Base-by-base conservation (phyloP, 2,329 filamentous ascomycete genomes). In the Ceratocystis harringtonii region DNA sequence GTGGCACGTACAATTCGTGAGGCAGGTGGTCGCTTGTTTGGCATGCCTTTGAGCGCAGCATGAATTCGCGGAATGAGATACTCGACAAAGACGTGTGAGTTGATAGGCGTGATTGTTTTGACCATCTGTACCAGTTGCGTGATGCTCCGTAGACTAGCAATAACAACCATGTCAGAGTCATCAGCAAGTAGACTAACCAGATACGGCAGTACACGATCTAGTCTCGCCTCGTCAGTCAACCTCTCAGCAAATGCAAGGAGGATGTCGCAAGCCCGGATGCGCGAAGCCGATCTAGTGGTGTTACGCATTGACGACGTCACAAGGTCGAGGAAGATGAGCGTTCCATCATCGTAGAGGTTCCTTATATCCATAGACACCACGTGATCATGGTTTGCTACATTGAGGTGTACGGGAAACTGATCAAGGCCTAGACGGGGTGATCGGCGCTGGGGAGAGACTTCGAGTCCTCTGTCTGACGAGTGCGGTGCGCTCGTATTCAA, bases 181-280 rank as follows among this genome's bases (percentile, higher is more conserved):
- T 99, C 94, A 67, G 84, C 87, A 12, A 99, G 78, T 32, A 97
- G 76, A 4, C 85, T 83, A 76, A 96, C 88, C 44, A 97, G 78
- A 72, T 96, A 96, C 0, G 94, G 94, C 62, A 99, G 77, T 28
- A 97, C 88, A 62, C 94, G 85, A 74, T 99, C 95, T 61, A 99
- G 79, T 74, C 96, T 97, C 2, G 92, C 92, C 75, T 99, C 94
- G 73, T 99, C 95, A 0, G 92, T 95, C 28, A 97, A 76, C 67
- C 89, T 82, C 75, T 97, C 92, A 0, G 92, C 86, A 73, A 99
- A 96, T 1, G 92, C 92, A 62, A 99, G 77, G 61, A 99, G 80
- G 50, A 99, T 81, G 73, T 99, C 94, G 72, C 94, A 95, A 1
- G 90, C 94, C 70, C 90, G 86, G 52, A 96, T 80, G 70, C 90